Percentiles rank a stretch among this genome's conserved stretches.
Conservation (phyloP, 805 yeast genomes). For the Cephaloascus albidus region DNA sequence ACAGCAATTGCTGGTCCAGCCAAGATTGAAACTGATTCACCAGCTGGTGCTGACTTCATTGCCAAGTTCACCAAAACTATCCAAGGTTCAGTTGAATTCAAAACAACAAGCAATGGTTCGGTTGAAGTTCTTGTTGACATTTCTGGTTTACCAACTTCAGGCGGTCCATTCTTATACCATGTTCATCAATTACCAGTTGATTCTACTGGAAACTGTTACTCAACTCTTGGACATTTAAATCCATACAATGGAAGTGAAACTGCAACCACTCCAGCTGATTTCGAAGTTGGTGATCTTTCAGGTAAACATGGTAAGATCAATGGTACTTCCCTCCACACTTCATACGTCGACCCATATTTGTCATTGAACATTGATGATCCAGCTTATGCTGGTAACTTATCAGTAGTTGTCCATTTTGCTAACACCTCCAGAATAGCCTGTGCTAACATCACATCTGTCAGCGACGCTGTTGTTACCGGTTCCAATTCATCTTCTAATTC, state of each 20-base stretch:
- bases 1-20: constrained; percentile 12
- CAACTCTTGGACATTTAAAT: constrained; percentile 30
- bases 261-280: constrained; percentile 23
- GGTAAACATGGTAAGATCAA: constrained; percentile 39
- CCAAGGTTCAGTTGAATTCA: constrained; percentile 22
- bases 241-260: constrained; percentile 26
- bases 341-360: constrained; percentile 29
- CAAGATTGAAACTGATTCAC: constrained; percentile 20
- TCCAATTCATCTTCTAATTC: constrained; percentile 3
- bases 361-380: constrained; percentile 27
- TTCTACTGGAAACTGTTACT: constrained; percentile 25
- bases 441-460: constrained; percentile 21
- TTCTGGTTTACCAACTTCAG: constrained; percentile 29
- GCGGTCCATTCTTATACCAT: constrained; percentile 37
- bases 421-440: constrained; percentile 25
- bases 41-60: constrained; percentile 14
- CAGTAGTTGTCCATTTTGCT: constrained; percentile 24
- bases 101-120: constrained; percentile 19
- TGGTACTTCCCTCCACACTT: constrained; percentile 29
- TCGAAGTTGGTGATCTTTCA: constrained; percentile 38
- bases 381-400: constrained; percentile 28
- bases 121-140: constrained; percentile 34
- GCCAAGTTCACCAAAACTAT: constrained; percentile 16
- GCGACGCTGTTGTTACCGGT: constrained; percentile 1
- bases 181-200: constrained; percentile 30